Evolutionary conservation across 1,139 yeast genomes (phyloP).

Genomic region (Hansenula lynferdii): DNA sequence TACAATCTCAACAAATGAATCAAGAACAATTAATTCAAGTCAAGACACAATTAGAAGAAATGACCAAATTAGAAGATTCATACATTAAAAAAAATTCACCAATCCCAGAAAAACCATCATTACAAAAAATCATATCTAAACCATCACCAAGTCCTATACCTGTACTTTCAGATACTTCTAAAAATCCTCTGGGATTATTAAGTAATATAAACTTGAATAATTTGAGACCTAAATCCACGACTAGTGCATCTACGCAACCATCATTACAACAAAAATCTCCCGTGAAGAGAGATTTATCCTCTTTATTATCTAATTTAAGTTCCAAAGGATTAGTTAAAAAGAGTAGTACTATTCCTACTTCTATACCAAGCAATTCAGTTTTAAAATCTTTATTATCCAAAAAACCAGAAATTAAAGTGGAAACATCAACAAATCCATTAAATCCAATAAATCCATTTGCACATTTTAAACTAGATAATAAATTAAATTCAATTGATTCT

Average conservation of each 20-base stretch:
- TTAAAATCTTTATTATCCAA: conserved; percentile 14
- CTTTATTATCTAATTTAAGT: conserved; percentile 12
- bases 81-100: conserved; percentile 12
- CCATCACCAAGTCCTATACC: conserved; percentile 2
- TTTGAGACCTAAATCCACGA: too few relatives aligned
- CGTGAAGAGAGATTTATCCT: conserved; percentile 6
- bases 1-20: conserved; percentile 32
- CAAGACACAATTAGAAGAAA: conserved; percentile 34
- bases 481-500: conserved; percentile 16
- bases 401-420: neutral
- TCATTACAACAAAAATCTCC: too few relatives aligned
- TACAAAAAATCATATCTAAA: too few relatives aligned
- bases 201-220: too few relatives aligned
- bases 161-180: neutral
- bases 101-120: conserved; percentile 4
- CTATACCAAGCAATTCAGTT: conserved; percentile 15
- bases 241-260: too few relatives aligned
- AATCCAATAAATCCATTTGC: conserved; percentile 2
- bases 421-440: neutral
- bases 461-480: conserved; percentile 15
- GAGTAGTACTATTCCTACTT: neutral
- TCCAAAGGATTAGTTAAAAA: conserved; percentile 16
- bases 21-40: conserved; percentile 33
- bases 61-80: conserved; percentile 19
- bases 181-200: conserved; percentile 6